These are phyloP conservation scores for Vitis labrusca DNA, from an alignment of 164 flowering plant species.

Conservation along the genomic window DNA sequence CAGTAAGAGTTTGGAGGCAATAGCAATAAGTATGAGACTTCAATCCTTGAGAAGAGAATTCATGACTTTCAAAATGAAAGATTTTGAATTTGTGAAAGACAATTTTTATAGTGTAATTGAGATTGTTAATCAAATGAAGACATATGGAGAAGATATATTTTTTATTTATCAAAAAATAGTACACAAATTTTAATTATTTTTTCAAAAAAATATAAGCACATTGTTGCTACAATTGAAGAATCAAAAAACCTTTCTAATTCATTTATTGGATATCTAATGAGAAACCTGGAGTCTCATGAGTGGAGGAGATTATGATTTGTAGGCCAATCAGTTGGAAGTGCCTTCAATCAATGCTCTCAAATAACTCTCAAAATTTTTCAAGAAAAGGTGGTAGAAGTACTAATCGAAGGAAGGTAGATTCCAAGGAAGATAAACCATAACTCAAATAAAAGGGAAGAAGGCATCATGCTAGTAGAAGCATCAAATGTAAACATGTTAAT, in stretches of 20 bases:
- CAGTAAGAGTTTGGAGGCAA: neutral
- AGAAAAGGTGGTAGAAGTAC: too few relatives aligned
- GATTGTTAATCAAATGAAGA: neutral
- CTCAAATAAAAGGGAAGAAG: too few relatives aligned
- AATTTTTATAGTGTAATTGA: neutral
- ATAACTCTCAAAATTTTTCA: too few relatives aligned
- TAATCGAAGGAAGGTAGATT: too few relatives aligned
- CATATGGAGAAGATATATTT: neutral
- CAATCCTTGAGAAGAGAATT: neutral
- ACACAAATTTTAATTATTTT: neutral
- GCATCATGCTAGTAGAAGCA: too few relatives aligned
- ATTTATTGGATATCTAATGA: neutral
- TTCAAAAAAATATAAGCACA: neutral
- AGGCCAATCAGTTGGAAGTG: too few relatives aligned
- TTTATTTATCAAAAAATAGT: neutral
- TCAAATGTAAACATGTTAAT: too few relatives aligned
- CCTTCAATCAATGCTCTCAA: too few relatives aligned
- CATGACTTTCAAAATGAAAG: neutral
- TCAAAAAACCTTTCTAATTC: neutral
- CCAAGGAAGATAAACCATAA: too few relatives aligned
- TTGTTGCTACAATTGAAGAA: neutral
- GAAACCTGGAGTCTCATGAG: neutral
- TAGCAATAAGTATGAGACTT: neutral
- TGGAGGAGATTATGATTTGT: too few relatives aligned
- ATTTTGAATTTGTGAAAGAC: neutral